Evolutionary conservation across 176 grass and related monocot species (phyloP), one percentile per base, ranked within the genome.

Genomic region (Phyllostachys edulis): DNA sequence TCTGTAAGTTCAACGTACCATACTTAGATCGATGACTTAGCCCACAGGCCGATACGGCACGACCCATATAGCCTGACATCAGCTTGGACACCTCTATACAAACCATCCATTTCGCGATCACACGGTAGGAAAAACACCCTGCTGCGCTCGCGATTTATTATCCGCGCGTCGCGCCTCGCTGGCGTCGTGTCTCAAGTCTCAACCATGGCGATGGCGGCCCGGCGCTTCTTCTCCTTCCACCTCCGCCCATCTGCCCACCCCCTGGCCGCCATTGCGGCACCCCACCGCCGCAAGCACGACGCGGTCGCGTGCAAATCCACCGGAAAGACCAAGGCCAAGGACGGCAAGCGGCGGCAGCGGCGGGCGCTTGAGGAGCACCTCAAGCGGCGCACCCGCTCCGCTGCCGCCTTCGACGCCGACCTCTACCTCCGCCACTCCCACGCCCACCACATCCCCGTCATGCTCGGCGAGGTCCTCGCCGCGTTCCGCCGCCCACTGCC

Each of bases 361-460:
- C 69, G 84, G 23, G 69, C 67, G 15, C 63, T 82, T 68, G 85
- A 82, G 67, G 77, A 88, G 77, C 86, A 83, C 57, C 83, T 69
- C 80, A 98, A 90, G 85, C 91, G 91, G 87, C 89, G 96, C 24
- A 95, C 96, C 23, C 93, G 93, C 54, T 98, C 96, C 15, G 81
- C 36, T 1, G 80, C 82, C 20, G 80, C 82, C 68, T 92, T 98
- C 74, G 96, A 98, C 70, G 23, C 88, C 17, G 63, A 34, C 34
- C 85, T 98, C 9, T 93, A 92, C 88, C 85, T 85, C 29, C 67
- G 87, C 9, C 78, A 90, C 74, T 81, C 79, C 63, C 75, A 88
- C 73, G 60, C 59, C 37, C 72, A 86, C 77, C 94, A 97, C 76
- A 75, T 97, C 9, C 94, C 89, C 3, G 92, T 97, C 8, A n/a